phyloP scores from a whole-genome alignment of 331 rosid species.

The Telfairia occidentalis region DNA sequence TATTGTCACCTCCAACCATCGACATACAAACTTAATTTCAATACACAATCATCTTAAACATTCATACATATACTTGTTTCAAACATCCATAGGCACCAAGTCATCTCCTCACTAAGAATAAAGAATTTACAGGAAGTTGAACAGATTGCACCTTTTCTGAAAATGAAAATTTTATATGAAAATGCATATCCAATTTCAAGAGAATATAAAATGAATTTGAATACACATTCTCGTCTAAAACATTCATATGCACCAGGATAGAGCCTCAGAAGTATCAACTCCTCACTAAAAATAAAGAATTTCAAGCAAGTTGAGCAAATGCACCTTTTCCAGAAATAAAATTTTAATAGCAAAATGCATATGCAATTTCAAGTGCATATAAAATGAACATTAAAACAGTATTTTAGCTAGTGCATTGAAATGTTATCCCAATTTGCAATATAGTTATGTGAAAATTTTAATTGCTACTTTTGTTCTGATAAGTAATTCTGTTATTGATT shows the following conservation, averaged over 20 bases:
- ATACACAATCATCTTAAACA: too few relatives aligned
- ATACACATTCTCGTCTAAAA: not conserved
- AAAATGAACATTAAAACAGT: not conserved
- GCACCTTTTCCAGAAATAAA: not conserved
- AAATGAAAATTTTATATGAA: too few relatives aligned
- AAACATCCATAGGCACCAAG: too few relatives aligned
- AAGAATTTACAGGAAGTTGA: too few relatives aligned
- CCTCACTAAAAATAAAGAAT: not conserved
- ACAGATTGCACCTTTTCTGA: too few relatives aligned
- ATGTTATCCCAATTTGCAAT: not conserved
- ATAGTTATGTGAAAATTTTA: not conserved
- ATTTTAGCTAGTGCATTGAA: not conserved
- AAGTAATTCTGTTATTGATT: not conserved
- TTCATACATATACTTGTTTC: too few relatives aligned
- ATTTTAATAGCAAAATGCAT: not conserved
- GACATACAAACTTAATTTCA: not conserved
- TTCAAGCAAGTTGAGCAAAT: not conserved
- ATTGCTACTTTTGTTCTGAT: not conserved
- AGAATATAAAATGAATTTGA: too few relatives aligned
- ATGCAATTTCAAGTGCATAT: not conserved
- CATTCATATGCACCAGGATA: not conserved
- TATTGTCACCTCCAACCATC: not conserved
- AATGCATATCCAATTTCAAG: too few relatives aligned
- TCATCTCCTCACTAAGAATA: too few relatives aligned
- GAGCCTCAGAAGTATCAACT: not conserved